Evolutionary conservation across 495 filamentous ascomycete genomes (phyloP).

Genomic region (Aspergillus funiculosus): DNA sequence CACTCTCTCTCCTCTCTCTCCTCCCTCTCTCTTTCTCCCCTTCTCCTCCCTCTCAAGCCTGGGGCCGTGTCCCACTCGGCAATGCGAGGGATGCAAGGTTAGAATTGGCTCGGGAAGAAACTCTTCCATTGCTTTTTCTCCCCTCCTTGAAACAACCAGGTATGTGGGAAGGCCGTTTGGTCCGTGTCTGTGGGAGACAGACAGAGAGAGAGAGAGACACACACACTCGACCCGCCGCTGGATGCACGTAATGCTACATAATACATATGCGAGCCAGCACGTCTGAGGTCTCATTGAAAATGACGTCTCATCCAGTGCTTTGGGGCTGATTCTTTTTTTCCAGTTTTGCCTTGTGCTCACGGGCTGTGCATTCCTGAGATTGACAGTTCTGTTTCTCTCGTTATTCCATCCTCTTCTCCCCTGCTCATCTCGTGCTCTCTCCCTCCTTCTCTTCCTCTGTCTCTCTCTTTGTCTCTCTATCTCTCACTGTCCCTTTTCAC

Average conservation of each 20-base stretch:
- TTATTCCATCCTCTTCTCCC: neutral
- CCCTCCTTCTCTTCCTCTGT: neutral
- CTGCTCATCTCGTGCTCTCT: neutral
- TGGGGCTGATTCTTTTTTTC: slow-evolving; percentile 13
- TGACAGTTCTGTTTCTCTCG: neutral
- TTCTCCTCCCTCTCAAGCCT: slow-evolving; percentile 2
- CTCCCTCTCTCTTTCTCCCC: neutral
- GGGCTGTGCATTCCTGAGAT: slow-evolving; percentile 1
- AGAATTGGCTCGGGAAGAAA: slow-evolving; percentile 3
- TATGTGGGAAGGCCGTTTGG: slow-evolving; percentile 22
- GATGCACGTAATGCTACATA: neutral
- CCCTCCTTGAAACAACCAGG: slow-evolving; percentile 25
- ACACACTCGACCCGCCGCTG: no score
- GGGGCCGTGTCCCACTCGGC: slow-evolving; percentile 13
- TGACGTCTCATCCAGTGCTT: slow-evolving; percentile 23
- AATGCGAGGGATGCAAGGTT: slow-evolving; percentile 20
- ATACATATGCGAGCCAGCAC: slow-evolving; percentile 15
- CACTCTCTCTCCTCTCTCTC: neutral
- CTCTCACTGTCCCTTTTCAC: neutral
- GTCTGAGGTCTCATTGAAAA: slow-evolving; percentile 21
- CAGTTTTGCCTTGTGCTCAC: slow-evolving; percentile 8
- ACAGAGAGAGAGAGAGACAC: no score
- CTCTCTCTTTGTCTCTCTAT: neutral
- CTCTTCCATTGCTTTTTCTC: slow-evolving; percentile 12
- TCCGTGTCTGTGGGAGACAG: neutral